These are phyloP conservation scores for Phytophthora boehmeriae DNA, from an alignment of 352 stramenopile genomes.

Conservation along the genomic window DNA sequence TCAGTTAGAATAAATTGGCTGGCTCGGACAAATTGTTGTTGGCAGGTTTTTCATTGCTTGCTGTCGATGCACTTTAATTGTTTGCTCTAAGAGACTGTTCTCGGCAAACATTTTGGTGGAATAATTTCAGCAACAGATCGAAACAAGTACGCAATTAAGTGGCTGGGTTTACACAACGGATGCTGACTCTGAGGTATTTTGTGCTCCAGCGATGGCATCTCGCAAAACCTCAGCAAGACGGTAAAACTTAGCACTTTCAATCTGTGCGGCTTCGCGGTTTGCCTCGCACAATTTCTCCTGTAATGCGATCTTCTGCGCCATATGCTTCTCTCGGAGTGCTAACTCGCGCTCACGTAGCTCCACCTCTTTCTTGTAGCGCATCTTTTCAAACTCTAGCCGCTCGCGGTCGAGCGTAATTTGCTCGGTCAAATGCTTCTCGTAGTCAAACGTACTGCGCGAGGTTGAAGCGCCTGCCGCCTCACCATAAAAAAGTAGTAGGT, in stretches of 20 bases:
- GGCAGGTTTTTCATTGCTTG: too few species aligned
- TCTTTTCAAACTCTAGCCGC: slow-evolving; percentile 73
- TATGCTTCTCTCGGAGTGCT: slow-evolving; percentile 61
- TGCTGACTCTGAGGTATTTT: slow-evolving; percentile 31
- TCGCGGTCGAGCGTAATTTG: slow-evolving; percentile 76
- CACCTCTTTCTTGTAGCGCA: slow-evolving; percentile 76
- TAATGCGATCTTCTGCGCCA: slow-evolving; percentile 63
- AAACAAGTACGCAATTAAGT: neutral
- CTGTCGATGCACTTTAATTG: too few species aligned
- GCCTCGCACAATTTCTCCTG: slow-evolving; percentile 61
- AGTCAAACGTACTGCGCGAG: slow-evolving; percentile 60
- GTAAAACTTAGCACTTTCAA: slow-evolving; percentile 62
- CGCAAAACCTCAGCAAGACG: slow-evolving; percentile 66
- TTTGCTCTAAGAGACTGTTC: too few species aligned
- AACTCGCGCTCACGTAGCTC: slow-evolving; percentile 75
- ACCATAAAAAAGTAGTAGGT: slow-evolving; percentile 9
- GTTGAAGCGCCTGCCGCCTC: slow-evolving; percentile 14
- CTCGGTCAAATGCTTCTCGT: slow-evolving; percentile 77
- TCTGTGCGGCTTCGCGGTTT: slow-evolving; percentile 48
- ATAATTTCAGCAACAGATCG: too few species aligned
- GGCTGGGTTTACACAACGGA: slow-evolving; percentile 45
- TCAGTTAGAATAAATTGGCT: too few species aligned
- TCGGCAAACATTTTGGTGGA: too few species aligned
- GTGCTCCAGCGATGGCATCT: slow-evolving; percentile 45
- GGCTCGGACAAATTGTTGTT: too few species aligned